Conservation (phyloP, 768 basidiomycete genomes). For the Dictyophora rubrovolvata region DNA sequence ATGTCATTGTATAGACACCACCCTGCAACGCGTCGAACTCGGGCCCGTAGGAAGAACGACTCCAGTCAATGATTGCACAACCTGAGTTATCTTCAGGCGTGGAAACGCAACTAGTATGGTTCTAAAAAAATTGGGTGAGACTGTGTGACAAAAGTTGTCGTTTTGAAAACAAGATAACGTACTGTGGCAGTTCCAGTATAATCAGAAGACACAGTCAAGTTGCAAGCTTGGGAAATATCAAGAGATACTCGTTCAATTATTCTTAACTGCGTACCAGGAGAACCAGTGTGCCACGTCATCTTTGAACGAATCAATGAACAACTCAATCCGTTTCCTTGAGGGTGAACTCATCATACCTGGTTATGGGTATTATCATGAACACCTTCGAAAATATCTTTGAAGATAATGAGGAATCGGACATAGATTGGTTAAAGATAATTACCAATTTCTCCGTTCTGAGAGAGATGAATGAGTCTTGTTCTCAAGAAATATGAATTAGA, state of each 20-base stretch:
- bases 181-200: slow-evolving; percentile 60
- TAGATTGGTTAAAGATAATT: neutral
- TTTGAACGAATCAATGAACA: neutral
- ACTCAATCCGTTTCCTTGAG: neutral
- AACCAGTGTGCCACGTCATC: slow-evolving; percentile 12
- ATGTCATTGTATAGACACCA: slow-evolving; percentile 83
- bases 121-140: neutral
- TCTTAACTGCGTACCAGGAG: neutral
- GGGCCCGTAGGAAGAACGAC: slow-evolving; percentile 73
- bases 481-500: neutral
- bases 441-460: slow-evolving; percentile 58
- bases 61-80: slow-evolving; percentile 72
- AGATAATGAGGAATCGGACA: neutral
- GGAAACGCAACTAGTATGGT: slow-evolving; percentile 3
- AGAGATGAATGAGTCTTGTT: neutral
- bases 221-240: slow-evolving; percentile 37
- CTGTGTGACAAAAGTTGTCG: neutral
- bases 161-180: slow-evolving; percentile 18
- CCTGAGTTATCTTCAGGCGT: slow-evolving; percentile 44
- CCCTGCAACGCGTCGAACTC: slow-evolving; percentile 72
- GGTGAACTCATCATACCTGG: slow-evolving; percentile 56
- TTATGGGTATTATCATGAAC: slow-evolving; percentile 80
- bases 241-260: neutral
- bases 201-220: slow-evolving; percentile 39
- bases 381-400: slow-evolving; percentile 63